Evolutionary conservation across 768 basidiomycete species (phyloP), one percentile per base, ranked within the genome.

Genomic region (Hygrocybe coccinea): DNA sequence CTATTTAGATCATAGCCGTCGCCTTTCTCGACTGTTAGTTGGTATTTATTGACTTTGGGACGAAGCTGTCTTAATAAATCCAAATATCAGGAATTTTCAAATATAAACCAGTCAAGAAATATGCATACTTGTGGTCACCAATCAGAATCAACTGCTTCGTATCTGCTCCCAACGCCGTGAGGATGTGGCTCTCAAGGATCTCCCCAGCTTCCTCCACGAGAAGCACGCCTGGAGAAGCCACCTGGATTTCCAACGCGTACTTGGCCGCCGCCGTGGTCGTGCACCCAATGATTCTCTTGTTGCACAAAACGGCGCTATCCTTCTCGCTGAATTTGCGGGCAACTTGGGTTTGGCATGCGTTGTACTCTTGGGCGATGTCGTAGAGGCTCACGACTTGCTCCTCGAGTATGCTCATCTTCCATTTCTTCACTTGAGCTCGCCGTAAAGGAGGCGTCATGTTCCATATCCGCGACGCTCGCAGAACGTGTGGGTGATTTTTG

Each of bases 191-290:
- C 62, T 57, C 56, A 1, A 87, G 64, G 43, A 87, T 86, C 60
- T 88, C 86, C 5, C 86, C 86, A 0, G 86, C 86, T 65, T 87
- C 86, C 61, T 87, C 86, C 1, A 87, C 85, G 1, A 87, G 69
- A 3, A 87, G 64, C 1, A 87, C 75, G 8, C 75, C 71, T 0
- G 84, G 81, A 1, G 67, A 65, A 7, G 73, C 76, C 1, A 72
- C 73, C 24, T 71, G 76, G 24, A 87, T 76, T 15, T 69, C 70
- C 1, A 74, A 67, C 0, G 69, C 66, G 60, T 79, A 85, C 65
- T 81, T 87, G 0, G 86, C 86, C 0, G 86, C 86, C 1, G 75
- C 85, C 0, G 85, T 86, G 0, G 86, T 87, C 0, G 85, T 87
- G 56, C 85, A 86, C 0, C 78, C 86, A 10, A 87, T 82, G 50